Base-by-base conservation (phyloP, 208 protist genomes). In the Plasmodiophora brassicae region DNA sequence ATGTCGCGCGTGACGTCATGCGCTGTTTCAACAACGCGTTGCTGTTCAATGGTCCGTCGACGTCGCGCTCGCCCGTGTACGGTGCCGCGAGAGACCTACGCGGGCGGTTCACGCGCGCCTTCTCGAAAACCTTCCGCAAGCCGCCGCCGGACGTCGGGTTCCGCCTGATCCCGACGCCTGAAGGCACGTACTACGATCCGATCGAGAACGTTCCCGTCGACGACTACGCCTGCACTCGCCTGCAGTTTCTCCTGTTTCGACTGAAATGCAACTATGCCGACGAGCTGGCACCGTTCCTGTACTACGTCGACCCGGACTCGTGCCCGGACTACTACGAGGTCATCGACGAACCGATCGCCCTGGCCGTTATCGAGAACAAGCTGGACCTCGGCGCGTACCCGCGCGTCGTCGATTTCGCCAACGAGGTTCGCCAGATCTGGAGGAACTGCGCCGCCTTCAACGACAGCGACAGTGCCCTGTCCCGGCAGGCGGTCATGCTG, bases 331-430 rank as follows among this genome's bases (percentile, higher is more conserved):
- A 78, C n/a, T 78, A 78, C 41, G n/a, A 78, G n/a, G 41, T 14
- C 5, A 38, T 78, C n/a, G 10, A n/a, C 5, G n/a, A 78, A 44
- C 65, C 65, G 32, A 78, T 78, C n/a, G 65, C 65, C 41, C 65
- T 78, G 14, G 32, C 65, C n/a, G 65, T 78, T 78, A 38, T 78
- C n/a, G 65, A 78, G 65, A 38, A n/a, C 65, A 78, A 78, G n/a
- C 65, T 78, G 10, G 65, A 78, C 10, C 65, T 78, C 5, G 32
- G 41, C 41, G 65, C 32, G 5, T 78, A 78, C n/a, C 32, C 32
- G 14, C 32, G 10, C 14, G 5, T 32, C 41, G 65, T n/a, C 10
- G 32, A 78, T 78, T 78, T 78, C n/a, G 65, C 65, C 32, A 38
- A 8, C 20, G 65, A 78, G 41, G n/a, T 78, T 32, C 65, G 65